phyloP scores from a whole-genome alignment of 108 stramenopile genomes.

The Nitzschia sp. region DNA sequence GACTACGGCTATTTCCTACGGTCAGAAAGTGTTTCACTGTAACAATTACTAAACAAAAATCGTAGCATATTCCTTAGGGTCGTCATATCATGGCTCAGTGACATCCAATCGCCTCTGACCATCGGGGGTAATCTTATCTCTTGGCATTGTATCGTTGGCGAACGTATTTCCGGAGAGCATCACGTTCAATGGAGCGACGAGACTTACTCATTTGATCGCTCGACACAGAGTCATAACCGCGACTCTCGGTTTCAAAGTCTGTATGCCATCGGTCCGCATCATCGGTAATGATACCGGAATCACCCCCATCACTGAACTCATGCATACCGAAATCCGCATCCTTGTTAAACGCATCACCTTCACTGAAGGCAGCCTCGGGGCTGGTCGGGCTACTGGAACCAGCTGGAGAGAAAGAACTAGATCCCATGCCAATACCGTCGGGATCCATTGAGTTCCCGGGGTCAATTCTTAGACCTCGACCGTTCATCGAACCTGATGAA shows the following conservation, averaged over 20 bases:
- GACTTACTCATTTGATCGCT: slow-evolving; percentile 27
- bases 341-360: slow-evolving; percentile 7
- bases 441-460: slow-evolving; percentile 3
- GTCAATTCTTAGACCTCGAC: slow-evolving; percentile 7
- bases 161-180: slow-evolving; percentile 57
- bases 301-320: slow-evolving; percentile 11
- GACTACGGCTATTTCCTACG: too few relatives aligned
- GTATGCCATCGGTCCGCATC: slow-evolving; percentile 11
- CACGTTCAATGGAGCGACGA: slow-evolving; percentile 41
- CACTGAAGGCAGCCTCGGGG: slow-evolving; percentile 2
- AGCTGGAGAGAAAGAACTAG: slow-evolving; percentile 3
- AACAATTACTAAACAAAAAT: too few relatives aligned
- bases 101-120: too few relatives aligned
- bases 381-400: slow-evolving; percentile 6
- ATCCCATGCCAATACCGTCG: slow-evolving; percentile 2
- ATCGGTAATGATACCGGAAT: slow-evolving; percentile 10
- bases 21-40: too few relatives aligned
- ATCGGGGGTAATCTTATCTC: slow-evolving; percentile 1
- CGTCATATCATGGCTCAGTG: too few relatives aligned
- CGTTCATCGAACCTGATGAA: neutral
- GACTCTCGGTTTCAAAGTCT: slow-evolving; percentile 29
- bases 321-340: slow-evolving; percentile 7
- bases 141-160: slow-evolving; percentile 44
- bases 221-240: slow-evolving; percentile 26
- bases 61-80: too few relatives aligned